Conservation (phyloP, 257 asterid genomes). For the Solanum verrucosum region DNA sequence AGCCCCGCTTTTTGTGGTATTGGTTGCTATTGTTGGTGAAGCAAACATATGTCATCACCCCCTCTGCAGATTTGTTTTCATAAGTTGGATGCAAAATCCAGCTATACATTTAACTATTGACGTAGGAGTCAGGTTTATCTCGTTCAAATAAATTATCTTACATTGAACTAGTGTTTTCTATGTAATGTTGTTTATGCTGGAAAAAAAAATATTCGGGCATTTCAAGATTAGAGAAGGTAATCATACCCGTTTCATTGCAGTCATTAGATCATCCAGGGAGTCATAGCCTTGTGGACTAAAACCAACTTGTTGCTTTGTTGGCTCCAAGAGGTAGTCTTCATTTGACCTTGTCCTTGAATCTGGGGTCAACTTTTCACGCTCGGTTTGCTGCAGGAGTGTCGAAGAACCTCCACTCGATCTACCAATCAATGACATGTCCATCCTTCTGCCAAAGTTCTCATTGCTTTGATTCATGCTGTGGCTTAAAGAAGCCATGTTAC, state of each 20-base stretch:
- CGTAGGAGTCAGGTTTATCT: neutral
- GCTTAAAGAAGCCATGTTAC: slow-evolving; percentile 20
- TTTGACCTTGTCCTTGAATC: slow-evolving; percentile 33
- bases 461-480: slow-evolving; percentile 24
- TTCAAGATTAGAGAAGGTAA: neutral
- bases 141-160: neutral
- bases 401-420: slow-evolving; percentile 32
- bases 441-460: slow-evolving; percentile 28
- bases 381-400: slow-evolving; percentile 30
- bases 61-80: neutral
- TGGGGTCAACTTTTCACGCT: slow-evolving; percentile 13
- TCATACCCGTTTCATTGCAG: slow-evolving; percentile 54
- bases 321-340: slow-evolving; percentile 40
- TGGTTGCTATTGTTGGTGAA: neutral
- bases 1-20: neutral
- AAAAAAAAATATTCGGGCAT: neutral
- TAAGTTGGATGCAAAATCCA: neutral
- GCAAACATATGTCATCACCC: neutral
- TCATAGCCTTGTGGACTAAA: slow-evolving; percentile 39
- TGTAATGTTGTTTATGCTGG: neutral
- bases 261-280: slow-evolving; percentile 70
- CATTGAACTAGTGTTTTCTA: neutral
- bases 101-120: neutral
- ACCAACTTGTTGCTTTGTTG: slow-evolving; percentile 42
- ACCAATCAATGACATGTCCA: slow-evolving; percentile 35